Evolutionary conservation across 2,329 filamentous ascomycete species (phyloP).

Genomic region (Verruconis gallopava): DNA sequence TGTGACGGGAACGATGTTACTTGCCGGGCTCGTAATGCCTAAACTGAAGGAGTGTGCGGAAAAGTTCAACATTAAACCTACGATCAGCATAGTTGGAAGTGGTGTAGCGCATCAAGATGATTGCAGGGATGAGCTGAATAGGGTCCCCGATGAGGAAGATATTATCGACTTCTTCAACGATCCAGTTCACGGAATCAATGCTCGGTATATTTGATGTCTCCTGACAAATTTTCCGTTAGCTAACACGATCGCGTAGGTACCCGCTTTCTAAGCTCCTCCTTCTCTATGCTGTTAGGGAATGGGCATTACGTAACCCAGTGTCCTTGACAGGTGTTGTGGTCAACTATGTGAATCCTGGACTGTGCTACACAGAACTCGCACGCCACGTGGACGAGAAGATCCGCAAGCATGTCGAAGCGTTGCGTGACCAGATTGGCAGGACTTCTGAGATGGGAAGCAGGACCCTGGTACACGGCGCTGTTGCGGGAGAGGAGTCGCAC

Average conservation of each 20-base stretch:
- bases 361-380: conserved; percentile 3
- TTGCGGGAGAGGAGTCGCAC: conserved; percentile 3
- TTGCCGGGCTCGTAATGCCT: conserved; percentile 19
- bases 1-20: conserved; percentile 26
- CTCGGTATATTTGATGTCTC: neutral
- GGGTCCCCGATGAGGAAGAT: neutral
- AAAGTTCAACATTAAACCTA: neutral
- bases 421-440: neutral
- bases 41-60: conserved; percentile 14
- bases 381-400: neutral
- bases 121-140: neutral
- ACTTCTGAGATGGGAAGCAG: conserved; percentile 8
- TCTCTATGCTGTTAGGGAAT: conserved; percentile 3
- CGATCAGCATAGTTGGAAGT: neutral
- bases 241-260: conserved; percentile 2
- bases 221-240: neutral
- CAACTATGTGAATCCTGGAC: conserved; percentile 8
- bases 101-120: neutral
- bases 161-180: conserved; percentile 1
- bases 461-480: conserved; percentile 9
- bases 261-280: conserved; percentile 3
- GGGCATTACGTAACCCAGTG: neutral
- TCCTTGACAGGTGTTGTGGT: conserved; percentile 1
- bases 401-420: neutral
- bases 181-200: neutral